phyloP scores from a whole-genome alignment of 805 yeast species.

The Candida arabinofermentans region DNA sequence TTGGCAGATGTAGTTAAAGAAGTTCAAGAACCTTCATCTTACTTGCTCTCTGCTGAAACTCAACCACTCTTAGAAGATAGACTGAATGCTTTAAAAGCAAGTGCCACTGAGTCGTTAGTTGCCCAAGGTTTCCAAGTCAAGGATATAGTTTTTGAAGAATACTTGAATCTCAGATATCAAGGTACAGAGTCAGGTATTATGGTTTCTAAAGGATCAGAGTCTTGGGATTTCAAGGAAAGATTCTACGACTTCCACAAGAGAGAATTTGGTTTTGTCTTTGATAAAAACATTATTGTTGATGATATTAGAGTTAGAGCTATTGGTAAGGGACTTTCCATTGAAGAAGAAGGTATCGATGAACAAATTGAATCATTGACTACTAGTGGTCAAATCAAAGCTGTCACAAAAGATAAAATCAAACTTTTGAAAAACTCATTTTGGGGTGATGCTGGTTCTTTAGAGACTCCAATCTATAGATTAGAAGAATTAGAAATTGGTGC shows the following conservation, averaged over 20 bases:
- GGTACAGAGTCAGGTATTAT: slow-evolving; percentile 90
- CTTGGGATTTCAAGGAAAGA: slow-evolving; percentile 35
- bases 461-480: slow-evolving; percentile 53
- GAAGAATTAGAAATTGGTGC: slow-evolving; percentile 53
- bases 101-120: slow-evolving; percentile 38
- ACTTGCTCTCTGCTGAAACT: slow-evolving; percentile 33
- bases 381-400: slow-evolving; percentile 19
- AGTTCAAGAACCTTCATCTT: slow-evolving; percentile 67
- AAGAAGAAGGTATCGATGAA: slow-evolving; percentile 41
- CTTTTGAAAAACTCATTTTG: slow-evolving; percentile 52
- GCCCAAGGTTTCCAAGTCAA: slow-evolving; percentile 51
- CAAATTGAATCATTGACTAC: slow-evolving; percentile 41
- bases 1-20: slow-evolving; percentile 83
- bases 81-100: slow-evolving; percentile 39
- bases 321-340: slow-evolving; percentile 50
- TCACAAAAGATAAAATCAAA: slow-evolving; percentile 24
- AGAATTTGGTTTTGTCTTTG: slow-evolving; percentile 70
- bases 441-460: slow-evolving; percentile 42
- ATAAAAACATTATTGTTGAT: slow-evolving; percentile 58
- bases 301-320: slow-evolving; percentile 73
- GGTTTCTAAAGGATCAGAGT: slow-evolving; percentile 36
- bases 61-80: slow-evolving; percentile 36
- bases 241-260: slow-evolving; percentile 56
- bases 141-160: slow-evolving; percentile 54
- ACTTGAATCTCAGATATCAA: slow-evolving; percentile 71